Conservation (phyloP, 495 filamentous ascomycete genomes). For the Annulohypoxylon bovei region DNA sequence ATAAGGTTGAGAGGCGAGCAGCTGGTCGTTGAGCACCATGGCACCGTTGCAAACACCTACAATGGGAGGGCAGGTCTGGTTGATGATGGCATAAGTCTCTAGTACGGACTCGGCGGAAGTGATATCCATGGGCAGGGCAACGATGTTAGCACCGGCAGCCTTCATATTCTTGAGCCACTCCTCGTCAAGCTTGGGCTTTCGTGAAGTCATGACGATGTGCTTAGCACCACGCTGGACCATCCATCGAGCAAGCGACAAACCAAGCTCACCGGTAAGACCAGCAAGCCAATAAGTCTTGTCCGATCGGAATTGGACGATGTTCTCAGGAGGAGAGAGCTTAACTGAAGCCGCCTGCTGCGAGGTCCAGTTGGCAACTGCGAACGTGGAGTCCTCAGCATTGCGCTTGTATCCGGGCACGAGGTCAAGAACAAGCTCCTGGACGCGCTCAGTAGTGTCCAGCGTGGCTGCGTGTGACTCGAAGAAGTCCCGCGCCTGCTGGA, state of each 20-base stretch:
- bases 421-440: background rate
- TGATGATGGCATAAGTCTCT: slow-evolving; percentile 10
- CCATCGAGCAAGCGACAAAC: slow-evolving; percentile 58
- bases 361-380: slow-evolving; percentile 5
- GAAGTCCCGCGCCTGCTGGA: slow-evolving; percentile 10
- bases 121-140: slow-evolving; percentile 14
- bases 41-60: slow-evolving; percentile 9
- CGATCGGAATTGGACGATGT: slow-evolving; percentile 25
- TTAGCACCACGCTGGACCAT: slow-evolving; percentile 60
- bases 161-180: slow-evolving; percentile 14
- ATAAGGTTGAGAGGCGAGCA: slow-evolving; percentile 6
- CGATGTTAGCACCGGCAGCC: slow-evolving; percentile 7
- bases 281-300: slow-evolving; percentile 60
- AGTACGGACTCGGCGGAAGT: slow-evolving; percentile 17
- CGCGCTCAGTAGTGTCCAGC: slow-evolving; percentile 6
- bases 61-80: slow-evolving; percentile 1
- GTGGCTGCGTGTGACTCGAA: slow-evolving; percentile 1
- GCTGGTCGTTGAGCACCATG: slow-evolving; percentile 7
- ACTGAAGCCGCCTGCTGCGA: slow-evolving; percentile 1
- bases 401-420: background rate
- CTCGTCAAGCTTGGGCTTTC: slow-evolving; percentile 38
- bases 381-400: slow-evolving; percentile 1
- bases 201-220: slow-evolving; percentile 57
- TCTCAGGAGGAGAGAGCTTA: slow-evolving; percentile 12
- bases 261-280: slow-evolving; percentile 59